Conservation (phyloP, 2,329 filamentous ascomycete species). For the Diaporthe sp. region DNA sequence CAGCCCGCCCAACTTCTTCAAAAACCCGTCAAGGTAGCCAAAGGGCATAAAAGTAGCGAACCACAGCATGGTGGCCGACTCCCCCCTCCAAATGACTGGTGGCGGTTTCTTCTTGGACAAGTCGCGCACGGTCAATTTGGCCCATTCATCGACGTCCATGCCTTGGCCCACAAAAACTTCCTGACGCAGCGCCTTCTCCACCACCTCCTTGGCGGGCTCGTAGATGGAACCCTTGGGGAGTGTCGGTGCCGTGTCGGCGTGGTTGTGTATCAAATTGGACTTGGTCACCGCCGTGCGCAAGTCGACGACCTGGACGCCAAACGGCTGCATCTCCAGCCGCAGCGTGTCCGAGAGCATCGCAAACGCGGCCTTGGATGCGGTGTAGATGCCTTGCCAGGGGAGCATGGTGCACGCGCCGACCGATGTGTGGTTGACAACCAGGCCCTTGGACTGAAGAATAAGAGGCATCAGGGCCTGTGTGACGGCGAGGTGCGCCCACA, state of each 20-base stretch:
- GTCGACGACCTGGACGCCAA: slow-evolving; percentile 41
- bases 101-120: not conserved
- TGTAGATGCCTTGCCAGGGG: slow-evolving; percentile 19
- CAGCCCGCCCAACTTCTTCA: slow-evolving; percentile 10
- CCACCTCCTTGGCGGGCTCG: too few species aligned
- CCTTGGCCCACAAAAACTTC: too few species aligned
- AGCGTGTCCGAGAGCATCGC: slow-evolving; percentile 40
- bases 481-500: slow-evolving; percentile 38
- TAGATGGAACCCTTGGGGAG: too few species aligned
- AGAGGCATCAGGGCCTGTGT: too few species aligned
- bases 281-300: too few species aligned
- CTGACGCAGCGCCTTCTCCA: too few species aligned
- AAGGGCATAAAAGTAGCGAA: not conserved
- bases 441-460: too few species aligned
- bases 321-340: slow-evolving; percentile 42
- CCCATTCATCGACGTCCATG: too few species aligned
- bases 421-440: too few species aligned
- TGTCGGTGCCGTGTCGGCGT: too few species aligned
- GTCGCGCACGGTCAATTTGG: not conserved
- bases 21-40: not conserved
- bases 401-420: slow-evolving; percentile 33
- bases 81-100: slow-evolving; percentile 8
- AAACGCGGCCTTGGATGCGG: slow-evolving; percentile 35
- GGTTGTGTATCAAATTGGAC: too few species aligned
- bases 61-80: not conserved